Evolutionary conservation across 768 basidiomycete genomes (phyloP).

Genomic region (Russula dissimulans): DNA sequence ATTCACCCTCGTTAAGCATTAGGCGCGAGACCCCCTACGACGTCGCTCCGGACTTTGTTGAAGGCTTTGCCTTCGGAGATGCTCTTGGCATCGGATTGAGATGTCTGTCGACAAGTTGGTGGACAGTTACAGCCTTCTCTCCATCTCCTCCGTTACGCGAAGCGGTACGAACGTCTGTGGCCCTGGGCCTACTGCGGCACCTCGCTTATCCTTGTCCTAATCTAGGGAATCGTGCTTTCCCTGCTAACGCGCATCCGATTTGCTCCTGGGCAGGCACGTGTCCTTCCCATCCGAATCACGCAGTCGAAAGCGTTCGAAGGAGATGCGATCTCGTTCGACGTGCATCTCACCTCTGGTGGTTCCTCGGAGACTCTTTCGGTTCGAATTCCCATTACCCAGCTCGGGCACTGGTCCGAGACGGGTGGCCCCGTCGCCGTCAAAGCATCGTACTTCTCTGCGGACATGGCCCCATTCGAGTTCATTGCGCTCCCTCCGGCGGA

Average conservation of each 20-base stretch:
- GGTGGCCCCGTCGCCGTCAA: constrained; percentile 27
- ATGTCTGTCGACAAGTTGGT: constrained; percentile 39
- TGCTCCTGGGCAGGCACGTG: constrained; percentile 26
- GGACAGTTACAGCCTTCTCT: constrained; percentile 35
- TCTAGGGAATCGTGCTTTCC: constrained; percentile 4
- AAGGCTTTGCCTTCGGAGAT: constrained; percentile 67
- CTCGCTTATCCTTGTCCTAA: not conserved
- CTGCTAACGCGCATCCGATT: not conserved
- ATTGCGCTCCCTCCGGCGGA: constrained; percentile 45
- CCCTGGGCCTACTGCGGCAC: too few species aligned
- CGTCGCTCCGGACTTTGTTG: constrained; percentile 58
- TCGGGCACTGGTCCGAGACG: constrained; percentile 32
- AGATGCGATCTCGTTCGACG: constrained; percentile 33
- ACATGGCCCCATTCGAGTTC: constrained; percentile 49
- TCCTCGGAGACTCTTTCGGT: constrained; percentile 26
- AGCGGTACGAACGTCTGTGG: not conserved
- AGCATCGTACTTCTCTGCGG: constrained; percentile 50
- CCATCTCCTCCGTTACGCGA: constrained; percentile 13
- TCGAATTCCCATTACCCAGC: constrained; percentile 39
- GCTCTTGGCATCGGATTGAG: constrained; percentile 57
- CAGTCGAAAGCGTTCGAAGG: constrained; percentile 33
- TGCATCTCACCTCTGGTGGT: constrained; percentile 25
- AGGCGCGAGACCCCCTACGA: constrained; percentile 43
- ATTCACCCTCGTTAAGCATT: constrained; percentile 26
- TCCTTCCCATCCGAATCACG: constrained; percentile 43